A percentile compares a stretch with the other conserved stretches of the same genome.
Evolutionary conservation across 2,329 filamentous ascomycete species (phyloP).

Genomic region (Neocatenulostroma microsporum): DNA sequence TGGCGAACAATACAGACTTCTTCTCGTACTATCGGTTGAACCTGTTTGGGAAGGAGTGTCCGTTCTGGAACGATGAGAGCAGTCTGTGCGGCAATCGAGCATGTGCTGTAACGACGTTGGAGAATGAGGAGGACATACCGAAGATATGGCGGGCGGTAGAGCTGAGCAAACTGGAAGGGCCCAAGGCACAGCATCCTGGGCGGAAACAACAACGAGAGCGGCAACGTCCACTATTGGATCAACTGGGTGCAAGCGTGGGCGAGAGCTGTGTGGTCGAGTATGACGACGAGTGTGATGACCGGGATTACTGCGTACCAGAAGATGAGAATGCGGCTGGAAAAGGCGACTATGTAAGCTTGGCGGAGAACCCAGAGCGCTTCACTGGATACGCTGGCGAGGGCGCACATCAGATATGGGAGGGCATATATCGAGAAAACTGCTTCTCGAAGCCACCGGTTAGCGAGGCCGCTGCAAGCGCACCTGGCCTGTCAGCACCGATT

Average conservation of each 20-base stretch:
- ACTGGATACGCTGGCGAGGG: conserved; percentile 86
- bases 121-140: conserved; percentile 91
- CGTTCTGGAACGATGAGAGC: conserved; percentile 90
- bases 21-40: conserved; percentile 97
- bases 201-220: conserved; percentile 64
- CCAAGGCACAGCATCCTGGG: conserved; percentile 80
- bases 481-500: conserved; percentile 17
- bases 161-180: conserved; percentile 84
- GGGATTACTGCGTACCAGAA: conserved; percentile 94
- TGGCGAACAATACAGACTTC: conserved; percentile 87
- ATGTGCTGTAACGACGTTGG: conserved; percentile 88
- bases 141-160: conserved; percentile 85
- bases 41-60: conserved; percentile 87
- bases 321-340: conserved; percentile 81
- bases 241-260: conserved; percentile 75
- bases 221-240: conserved; percentile 68
- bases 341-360: conserved; percentile 91
- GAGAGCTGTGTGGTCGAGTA: conserved; percentile 97
- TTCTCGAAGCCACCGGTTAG: conserved; percentile 50
- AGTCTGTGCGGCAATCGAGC: conserved; percentile 96
- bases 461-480: conserved; percentile 17
- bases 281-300: conserved; percentile 91
- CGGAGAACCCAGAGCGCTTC: conserved; percentile 90
- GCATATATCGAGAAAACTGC: conserved; percentile 95
- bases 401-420: conserved; percentile 86